Evolutionary conservation across 2,329 filamentous ascomycete species (phyloP).

Genomic region (Colletotrichum plurivorum): DNA sequence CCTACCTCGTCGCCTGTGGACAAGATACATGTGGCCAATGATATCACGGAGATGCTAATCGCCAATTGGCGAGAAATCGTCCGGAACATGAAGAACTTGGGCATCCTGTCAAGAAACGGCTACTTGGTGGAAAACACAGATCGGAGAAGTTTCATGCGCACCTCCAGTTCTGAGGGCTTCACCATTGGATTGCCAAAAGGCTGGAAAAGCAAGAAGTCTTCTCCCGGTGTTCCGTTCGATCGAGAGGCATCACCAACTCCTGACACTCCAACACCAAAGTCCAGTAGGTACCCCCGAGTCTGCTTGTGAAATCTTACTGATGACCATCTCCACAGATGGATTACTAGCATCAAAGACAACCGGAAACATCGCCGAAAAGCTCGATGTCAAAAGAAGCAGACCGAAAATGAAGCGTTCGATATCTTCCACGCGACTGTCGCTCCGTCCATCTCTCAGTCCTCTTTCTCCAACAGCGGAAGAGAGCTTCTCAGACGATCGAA

Average conservation of each 20-base stretch:
- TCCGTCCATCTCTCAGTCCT: conserved; percentile 39
- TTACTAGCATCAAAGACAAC: conserved; percentile 12
- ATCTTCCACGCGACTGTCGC: conserved; percentile 33
- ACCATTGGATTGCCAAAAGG: conserved; percentile 54
- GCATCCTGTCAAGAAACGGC: conserved; percentile 47
- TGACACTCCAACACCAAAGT: conserved; percentile 50
- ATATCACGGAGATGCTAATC: conserved; percentile 76
- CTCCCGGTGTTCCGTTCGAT: conserved; percentile 39
- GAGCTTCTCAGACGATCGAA: conserved; percentile 35
- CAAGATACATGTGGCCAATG: conserved; percentile 71
- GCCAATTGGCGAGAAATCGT: conserved; percentile 76
- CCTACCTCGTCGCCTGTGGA: conserved; percentile 58
- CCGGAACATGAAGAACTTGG: conserved; percentile 68
- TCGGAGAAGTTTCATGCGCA: conserved; percentile 46
- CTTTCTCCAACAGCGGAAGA: conserved; percentile 51
- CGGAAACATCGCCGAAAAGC: conserved; percentile 25
- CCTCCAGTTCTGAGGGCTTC: conserved; percentile 59
- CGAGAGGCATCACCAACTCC: conserved; percentile 54
- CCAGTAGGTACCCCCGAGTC: conserved; percentile 43
- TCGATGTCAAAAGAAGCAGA: conserved; percentile 39
- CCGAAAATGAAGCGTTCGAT: conserved; percentile 41
- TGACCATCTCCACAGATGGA: conserved; percentile 13
- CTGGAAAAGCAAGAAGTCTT: conserved; percentile 47
- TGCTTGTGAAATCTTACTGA: conserved; percentile 29
- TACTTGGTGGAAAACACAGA: conserved; percentile 35